Evolutionary conservation across 345 rosid genomes (phyloP).

Genomic region (Syzygium grande): DNA sequence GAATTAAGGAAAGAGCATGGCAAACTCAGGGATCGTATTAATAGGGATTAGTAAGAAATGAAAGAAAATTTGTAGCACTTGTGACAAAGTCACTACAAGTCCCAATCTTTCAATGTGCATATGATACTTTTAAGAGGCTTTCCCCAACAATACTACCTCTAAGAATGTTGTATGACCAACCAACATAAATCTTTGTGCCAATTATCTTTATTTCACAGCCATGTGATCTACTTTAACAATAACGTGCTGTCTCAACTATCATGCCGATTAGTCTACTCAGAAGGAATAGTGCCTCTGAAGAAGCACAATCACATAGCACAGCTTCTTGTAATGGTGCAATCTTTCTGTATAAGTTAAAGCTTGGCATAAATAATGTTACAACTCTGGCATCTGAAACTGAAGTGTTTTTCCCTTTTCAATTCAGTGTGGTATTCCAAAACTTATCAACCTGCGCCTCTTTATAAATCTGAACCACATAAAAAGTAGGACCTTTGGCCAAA

Average conservation of each 20-base stretch:
- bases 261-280: background rate
- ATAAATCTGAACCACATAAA: background rate
- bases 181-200: background rate
- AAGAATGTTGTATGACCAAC: background rate
- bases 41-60: background rate
- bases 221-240: background rate
- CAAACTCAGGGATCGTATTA: background rate
- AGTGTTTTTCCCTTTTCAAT: background rate
- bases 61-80: background rate
- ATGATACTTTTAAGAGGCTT: background rate
- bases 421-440: background rate
- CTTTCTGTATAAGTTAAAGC: background rate
- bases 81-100: background rate
- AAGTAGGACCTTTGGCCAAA: background rate
- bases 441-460: background rate
- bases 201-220: background rate
- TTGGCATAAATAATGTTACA: background rate
- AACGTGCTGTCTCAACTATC: background rate
- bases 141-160: background rate
- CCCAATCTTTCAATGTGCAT: background rate
- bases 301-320: background rate
- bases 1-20: background rate
- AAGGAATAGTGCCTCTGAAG: background rate
- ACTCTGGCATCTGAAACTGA: background rate
- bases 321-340: background rate